Percentiles rank a stretch among this genome's conserved stretches.
phyloP scores from a whole-genome alignment of 1,284 basidiomycete genomes.

The Austroboletus novae-zelandiae region DNA sequence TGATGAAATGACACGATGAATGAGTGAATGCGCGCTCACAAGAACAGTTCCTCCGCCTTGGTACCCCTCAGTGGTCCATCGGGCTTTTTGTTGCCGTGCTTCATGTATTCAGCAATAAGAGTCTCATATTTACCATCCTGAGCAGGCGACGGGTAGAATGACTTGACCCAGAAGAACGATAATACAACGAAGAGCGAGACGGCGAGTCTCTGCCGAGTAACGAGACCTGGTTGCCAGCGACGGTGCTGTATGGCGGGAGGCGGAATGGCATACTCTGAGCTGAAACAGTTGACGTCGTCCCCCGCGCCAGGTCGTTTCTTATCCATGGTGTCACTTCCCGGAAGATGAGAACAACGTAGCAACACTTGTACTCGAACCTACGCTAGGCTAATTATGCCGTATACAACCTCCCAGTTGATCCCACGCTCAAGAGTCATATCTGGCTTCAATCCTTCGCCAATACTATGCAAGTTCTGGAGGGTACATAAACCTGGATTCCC shows the following conservation, averaged over 20 bases:
- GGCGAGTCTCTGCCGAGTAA: constrained; percentile 10
- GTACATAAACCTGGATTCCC: constrained; percentile 69
- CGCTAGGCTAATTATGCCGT: too few species aligned
- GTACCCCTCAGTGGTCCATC: constrained; percentile 19
- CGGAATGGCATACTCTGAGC: constrained; percentile 11
- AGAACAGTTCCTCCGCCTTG: constrained; percentile 28
- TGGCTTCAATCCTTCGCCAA: constrained; percentile 46
- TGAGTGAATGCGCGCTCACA: constrained; percentile 18
- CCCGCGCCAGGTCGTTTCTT: constrained; percentile 10
- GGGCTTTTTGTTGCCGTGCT: constrained; percentile 11
- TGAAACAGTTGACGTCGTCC: constrained; percentile 2
- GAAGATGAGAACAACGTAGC: too few species aligned
- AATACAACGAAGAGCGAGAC: constrained; percentile 12
- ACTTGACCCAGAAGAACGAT: constrained; percentile 16
- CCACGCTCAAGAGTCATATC: not conserved
- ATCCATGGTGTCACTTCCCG: constrained; percentile 15
- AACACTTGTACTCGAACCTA: too few species aligned
- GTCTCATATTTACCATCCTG: constrained; percentile 12
- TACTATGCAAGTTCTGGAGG: constrained; percentile 72
- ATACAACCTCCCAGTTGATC: too few species aligned
- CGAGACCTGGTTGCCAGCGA: not conserved
- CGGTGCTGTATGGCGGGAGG: constrained; percentile 12
- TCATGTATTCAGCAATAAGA: constrained; percentile 21
- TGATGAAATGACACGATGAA: not conserved
- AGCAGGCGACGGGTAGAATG: constrained; percentile 1